Evolutionary conservation across 2,329 filamentous ascomycete species (phyloP).

Genomic region (Neonectria hederae): DNA sequence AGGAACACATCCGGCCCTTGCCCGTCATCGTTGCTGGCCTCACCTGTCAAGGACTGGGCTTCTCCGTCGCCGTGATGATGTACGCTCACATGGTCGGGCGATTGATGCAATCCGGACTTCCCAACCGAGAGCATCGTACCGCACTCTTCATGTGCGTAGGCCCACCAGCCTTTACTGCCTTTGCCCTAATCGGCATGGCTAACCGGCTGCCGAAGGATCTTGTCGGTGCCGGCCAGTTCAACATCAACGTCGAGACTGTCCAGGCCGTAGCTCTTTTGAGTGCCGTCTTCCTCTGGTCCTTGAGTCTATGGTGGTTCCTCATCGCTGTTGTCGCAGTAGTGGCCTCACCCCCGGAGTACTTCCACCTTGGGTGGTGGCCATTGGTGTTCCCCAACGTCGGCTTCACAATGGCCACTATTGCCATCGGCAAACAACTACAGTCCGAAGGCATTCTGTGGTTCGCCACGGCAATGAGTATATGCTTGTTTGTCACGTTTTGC

Average conservation of each 20-base stretch:
- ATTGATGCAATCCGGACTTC: conserved; percentile 73
- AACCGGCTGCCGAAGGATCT: conserved; percentile 53
- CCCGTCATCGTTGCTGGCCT: conserved; percentile 73
- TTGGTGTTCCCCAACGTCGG: conserved; percentile 71
- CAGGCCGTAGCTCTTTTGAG: conserved; percentile 57
- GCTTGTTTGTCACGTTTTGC: conserved; percentile 54
- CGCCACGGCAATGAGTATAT: conserved; percentile 60
- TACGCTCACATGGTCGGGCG: conserved; percentile 77
- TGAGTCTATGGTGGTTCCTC: conserved; percentile 68
- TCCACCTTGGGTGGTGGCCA: conserved; percentile 72
- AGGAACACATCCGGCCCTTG: conserved; percentile 65
- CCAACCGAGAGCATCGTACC: conserved; percentile 67
- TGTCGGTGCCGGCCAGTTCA: conserved; percentile 54
- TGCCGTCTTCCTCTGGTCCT: conserved; percentile 71
- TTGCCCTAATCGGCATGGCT: conserved; percentile 76
- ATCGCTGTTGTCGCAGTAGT: conserved; percentile 49
- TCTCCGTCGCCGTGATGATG: conserved; percentile 76
- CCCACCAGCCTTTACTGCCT: conserved; percentile 74
- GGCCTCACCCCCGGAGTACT: conserved; percentile 57
- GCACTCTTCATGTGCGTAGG: conserved; percentile 82
- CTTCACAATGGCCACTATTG: conserved; percentile 66
- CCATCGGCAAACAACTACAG: conserved; percentile 59
- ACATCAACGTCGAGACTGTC: conserved; percentile 55
- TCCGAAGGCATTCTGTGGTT: conserved; percentile 59
- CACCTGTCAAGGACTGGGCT: conserved; percentile 75